Evolutionary conservation across 2,329 filamentous ascomycete species (phyloP).

Genomic region (Thermochaetoides dissita): DNA sequence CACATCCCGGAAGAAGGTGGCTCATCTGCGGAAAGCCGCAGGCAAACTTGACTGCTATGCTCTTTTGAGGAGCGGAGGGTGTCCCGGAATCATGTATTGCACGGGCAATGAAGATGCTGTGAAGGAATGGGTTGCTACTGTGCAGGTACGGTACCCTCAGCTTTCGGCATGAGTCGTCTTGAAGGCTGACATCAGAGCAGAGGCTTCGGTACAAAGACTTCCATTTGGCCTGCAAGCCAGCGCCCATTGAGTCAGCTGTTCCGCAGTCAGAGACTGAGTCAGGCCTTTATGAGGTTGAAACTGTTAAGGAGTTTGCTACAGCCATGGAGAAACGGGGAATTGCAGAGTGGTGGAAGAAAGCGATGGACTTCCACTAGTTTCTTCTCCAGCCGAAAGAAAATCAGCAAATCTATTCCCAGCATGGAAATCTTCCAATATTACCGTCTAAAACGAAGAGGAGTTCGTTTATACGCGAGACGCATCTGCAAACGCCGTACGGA

Average conservation of each 20-base stretch:
- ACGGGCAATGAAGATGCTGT: constrained; percentile 46
- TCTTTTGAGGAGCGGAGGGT: constrained; percentile 51
- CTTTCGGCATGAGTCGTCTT: background rate
- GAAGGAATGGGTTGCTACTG: constrained; percentile 47
- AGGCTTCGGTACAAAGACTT: constrained; percentile 60
- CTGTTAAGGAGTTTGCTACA: constrained; percentile 49
- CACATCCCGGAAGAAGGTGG: constrained; percentile 60
- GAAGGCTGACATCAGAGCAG: constrained; percentile 21
- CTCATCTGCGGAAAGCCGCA: constrained; percentile 48
- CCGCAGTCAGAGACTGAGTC: background rate
- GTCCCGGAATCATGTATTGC: constrained; percentile 68
- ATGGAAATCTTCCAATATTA: too few relatives aligned
- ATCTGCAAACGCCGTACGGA: background rate
- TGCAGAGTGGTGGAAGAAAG: constrained; percentile 51
- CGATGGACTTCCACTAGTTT: constrained; percentile 40
- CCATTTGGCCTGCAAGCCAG: constrained; percentile 44
- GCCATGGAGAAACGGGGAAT: constrained; percentile 48
- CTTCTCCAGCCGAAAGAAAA: background rate
- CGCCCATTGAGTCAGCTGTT: constrained; percentile 11
- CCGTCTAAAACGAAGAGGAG: too few relatives aligned
- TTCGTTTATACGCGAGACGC: too few relatives aligned
- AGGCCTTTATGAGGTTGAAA: constrained; percentile 42
- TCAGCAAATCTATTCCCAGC: background rate
- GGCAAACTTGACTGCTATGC: constrained; percentile 46
- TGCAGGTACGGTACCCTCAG: constrained; percentile 22